These are phyloP conservation scores for Dactylellina drechsleri DNA, from an alignment of 2,329 filamentous ascomycete genomes.

Conservation along the genomic window DNA sequence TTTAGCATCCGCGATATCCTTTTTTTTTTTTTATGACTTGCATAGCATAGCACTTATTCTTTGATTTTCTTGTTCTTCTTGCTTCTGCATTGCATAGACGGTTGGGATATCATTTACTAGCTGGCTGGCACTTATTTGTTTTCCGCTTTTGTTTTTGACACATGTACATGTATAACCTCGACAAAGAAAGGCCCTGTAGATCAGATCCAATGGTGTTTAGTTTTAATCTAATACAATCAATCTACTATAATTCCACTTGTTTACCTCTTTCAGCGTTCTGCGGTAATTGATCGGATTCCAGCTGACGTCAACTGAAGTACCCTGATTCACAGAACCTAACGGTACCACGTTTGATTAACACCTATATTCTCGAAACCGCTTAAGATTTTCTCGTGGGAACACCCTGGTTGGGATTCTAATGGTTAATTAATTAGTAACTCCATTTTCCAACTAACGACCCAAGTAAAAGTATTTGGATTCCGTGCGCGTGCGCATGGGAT, in stretches of 20 bases:
- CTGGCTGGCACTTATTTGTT: slow-evolving; percentile 35
- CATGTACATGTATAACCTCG: slow-evolving; percentile 40
- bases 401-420: not conserved
- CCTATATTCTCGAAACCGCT: not conserved
- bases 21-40: slow-evolving; percentile 20
- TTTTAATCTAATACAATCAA: slow-evolving; percentile 45
- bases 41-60: slow-evolving; percentile 29
- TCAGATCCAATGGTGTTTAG: slow-evolving; percentile 41
- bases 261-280: not conserved
- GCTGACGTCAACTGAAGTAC: slow-evolving; percentile 40
- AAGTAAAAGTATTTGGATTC: not conserved
- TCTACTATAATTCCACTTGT: slow-evolving; percentile 14
- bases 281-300: slow-evolving; percentile 19
- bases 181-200: slow-evolving; percentile 39
- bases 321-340: slow-evolving; percentile 41
- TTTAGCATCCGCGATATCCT: slow-evolving; percentile 28
- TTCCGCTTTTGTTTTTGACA: slow-evolving; percentile 14
- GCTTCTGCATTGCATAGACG: slow-evolving; percentile 46
- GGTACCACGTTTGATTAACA: slow-evolving; percentile 10
- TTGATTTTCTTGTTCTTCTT: slow-evolving; percentile 11
- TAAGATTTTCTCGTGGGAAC: slow-evolving; percentile 9
- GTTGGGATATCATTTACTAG: slow-evolving; percentile 50
- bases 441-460: no score
- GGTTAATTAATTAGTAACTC: not conserved
- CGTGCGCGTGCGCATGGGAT: not conserved